Percentiles rank a stretch among this genome's conserved stretches.
These are phyloP conservation scores for Huiozyma naganishii DNA, from an alignment of 805 yeast species.

Conservation along the genomic window DNA sequence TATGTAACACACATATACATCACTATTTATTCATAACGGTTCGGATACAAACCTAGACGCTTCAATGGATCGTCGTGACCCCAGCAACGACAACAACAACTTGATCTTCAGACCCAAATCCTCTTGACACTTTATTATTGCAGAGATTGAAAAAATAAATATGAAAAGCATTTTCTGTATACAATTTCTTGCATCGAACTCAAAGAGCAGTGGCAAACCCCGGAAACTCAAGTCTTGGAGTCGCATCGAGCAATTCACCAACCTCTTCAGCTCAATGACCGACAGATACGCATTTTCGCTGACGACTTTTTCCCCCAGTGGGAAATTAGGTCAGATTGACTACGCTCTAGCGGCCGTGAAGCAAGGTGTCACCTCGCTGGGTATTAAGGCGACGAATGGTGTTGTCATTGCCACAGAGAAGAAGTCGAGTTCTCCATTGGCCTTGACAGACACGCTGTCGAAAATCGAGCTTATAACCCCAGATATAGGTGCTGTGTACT, in stretches of 20 bases:
- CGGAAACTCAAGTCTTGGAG: neutral
- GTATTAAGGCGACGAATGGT: slow-evolving; percentile 91
- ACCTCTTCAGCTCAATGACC: slow-evolving; percentile 48
- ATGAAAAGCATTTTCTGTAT: neutral
- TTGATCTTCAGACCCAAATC: no score
- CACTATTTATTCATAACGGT: no score
- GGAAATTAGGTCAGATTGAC: slow-evolving; percentile 94
- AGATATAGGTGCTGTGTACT: slow-evolving; percentile 89
- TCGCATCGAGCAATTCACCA: neutral
- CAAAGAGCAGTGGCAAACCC: neutral
- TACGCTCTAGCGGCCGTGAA: slow-evolving; percentile 95
- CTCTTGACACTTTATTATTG: no score
- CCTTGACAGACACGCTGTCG: slow-evolving; percentile 60
- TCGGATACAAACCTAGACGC: no score
- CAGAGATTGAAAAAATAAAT: no score
- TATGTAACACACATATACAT: no score
- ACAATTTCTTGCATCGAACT: neutral
- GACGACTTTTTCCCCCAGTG: slow-evolving; percentile 97
- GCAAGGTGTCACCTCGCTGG: slow-evolving; percentile 94
- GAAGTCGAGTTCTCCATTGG: slow-evolving; percentile 69
- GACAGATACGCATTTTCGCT: slow-evolving; percentile 96
- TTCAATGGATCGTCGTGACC: no score
- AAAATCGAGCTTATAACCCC: slow-evolving; percentile 85
- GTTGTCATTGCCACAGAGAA: slow-evolving; percentile 94
- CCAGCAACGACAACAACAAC: no score